Evolutionary conservation across 805 yeast genomes (phyloP).

Genomic region (Myxozyma melibiosi): DNA sequence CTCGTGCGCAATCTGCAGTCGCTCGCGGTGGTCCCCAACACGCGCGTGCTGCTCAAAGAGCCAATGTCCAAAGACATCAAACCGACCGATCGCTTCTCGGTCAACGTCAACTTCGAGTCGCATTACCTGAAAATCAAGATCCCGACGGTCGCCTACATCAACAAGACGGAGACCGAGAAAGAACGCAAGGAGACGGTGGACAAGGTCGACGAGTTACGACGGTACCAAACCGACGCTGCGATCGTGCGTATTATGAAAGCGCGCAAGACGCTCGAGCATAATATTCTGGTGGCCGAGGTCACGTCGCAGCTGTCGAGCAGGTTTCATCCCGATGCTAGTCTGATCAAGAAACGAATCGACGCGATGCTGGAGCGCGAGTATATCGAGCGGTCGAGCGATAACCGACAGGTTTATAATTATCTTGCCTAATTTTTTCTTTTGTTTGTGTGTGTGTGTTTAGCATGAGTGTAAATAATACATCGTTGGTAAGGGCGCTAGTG

Average conservation of each 20-base stretch:
- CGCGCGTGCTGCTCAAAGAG: constrained; percentile 68
- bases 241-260: constrained; percentile 86
- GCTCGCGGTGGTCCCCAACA: constrained; percentile 78
- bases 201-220: constrained; percentile 63
- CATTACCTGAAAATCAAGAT: constrained; percentile 73
- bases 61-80: constrained; percentile 77
- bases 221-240: constrained; percentile 77
- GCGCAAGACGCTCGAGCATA: constrained; percentile 61
- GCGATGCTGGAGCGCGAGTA: constrained; percentile 80
- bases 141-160: constrained; percentile 56
- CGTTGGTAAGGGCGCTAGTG: too few species aligned
- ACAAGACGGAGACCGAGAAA: constrained; percentile 52
- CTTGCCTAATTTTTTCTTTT: constrained; percentile 52
- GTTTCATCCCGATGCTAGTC: constrained; percentile 67
- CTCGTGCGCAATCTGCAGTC: constrained; percentile 78
- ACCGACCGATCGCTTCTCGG: constrained; percentile 60
- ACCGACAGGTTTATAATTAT: constrained; percentile 63
- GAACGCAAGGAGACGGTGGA: constrained; percentile 56
- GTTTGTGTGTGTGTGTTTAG: neutral
- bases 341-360: constrained; percentile 73
- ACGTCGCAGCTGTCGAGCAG: constrained; percentile 60
- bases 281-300: constrained; percentile 67
- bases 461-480: neutral
- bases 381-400: constrained; percentile 66
- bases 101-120: constrained; percentile 70